Conservation (phyloP, 1,284 basidiomycete species). For the Trichosporon sp. region DNA sequence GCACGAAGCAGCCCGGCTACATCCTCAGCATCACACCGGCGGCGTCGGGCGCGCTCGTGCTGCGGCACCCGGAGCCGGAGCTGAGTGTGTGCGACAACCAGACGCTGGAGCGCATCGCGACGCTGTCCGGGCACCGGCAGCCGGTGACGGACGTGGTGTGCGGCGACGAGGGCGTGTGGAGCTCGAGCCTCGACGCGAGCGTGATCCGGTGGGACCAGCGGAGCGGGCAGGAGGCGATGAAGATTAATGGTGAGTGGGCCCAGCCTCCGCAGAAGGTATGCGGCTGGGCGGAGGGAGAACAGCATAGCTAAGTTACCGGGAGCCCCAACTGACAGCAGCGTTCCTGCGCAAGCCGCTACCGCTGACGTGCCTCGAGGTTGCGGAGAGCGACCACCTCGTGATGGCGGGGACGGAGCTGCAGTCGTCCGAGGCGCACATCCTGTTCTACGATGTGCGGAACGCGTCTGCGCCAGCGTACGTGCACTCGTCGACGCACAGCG, state of each 20-base stretch:
- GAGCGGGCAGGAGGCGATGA: conserved; percentile 29
- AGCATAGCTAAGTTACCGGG: too few species aligned
- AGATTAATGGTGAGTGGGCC: conserved; percentile 40
- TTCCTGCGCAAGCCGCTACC: conserved; percentile 44
- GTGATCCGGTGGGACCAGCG: conserved; percentile 48
- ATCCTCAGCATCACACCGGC: conserved; percentile 46
- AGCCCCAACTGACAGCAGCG: conserved; percentile 24
- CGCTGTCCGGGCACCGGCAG: conserved; percentile 33
- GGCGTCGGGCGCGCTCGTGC: conserved; percentile 39
- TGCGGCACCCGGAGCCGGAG: conserved; percentile 41
- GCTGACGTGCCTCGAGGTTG: conserved; percentile 41
- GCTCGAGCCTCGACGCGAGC: conserved; percentile 39
- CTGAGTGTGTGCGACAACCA: conserved; percentile 45
- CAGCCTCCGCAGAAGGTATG: conserved; percentile 25
- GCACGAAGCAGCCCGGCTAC: conserved; percentile 33
- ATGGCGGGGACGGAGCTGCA: conserved; percentile 52
- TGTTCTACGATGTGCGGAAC: conserved; percentile 51
- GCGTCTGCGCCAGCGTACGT: conserved; percentile 43
- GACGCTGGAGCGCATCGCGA: conserved; percentile 39
- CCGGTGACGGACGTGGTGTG: conserved; percentile 34
- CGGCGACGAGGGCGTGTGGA: conserved; percentile 37
- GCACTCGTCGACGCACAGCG: conserved; percentile 53
- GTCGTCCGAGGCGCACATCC: conserved; percentile 51
- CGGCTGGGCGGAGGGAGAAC: conserved; percentile 33
- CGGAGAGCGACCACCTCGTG: conserved; percentile 45